Evolutionary conservation across 768 basidiomycete species (phyloP), one percentile per base, ranked within the genome.

Genomic region (Mycena albidolilacea): DNA sequence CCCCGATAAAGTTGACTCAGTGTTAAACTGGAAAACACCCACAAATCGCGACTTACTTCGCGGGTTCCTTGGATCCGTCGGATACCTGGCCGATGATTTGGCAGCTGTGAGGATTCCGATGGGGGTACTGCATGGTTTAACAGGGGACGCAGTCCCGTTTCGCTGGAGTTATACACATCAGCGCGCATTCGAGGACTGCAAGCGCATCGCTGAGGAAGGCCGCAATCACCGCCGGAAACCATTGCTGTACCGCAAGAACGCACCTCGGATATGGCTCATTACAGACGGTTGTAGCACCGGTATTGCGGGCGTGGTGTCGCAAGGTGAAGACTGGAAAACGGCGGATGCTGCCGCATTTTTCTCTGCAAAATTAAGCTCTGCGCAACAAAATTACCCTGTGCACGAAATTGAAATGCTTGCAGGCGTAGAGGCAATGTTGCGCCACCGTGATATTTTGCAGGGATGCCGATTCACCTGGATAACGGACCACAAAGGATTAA

Each of bases 1-100:
- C 55, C 84, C 84, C 0, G 75, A 82, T 14, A 88, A 88, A 55
- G 85, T 88, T 0, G 82, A 86, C 39, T 66, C 76, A 0, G 78
- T 87, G 0, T 0, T 80, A 0, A 81, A 81, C 17, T 84, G 82
- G 82, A 83, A 83, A 41, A 75, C 30, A 30, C 30, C 30, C 30
- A 30, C 30, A 30, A 30, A 30, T 30, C 30, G 30, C 30, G 4
- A 30, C 30, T 30, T 30, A 30, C 30, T 30, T 30, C 30, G 30
- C 30, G 30, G 30, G 30, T 30, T 30, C 30, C 30, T 30, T 30
- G 30, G 30, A 1, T 30, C 30, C 30, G 4, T 30, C 30, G 30
- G 30, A 30, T 30, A 30, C 30, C 3, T 30, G 30, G 30, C 30
- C 30, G 30, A 30, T 30, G 30, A 30, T 30, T 30, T 30, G 30